Percentiles rank a stretch among this genome's conserved stretches.
Evolutionary conservation across 257 asterid genomes (phyloP).

Genomic region (Handroanthus guayacan): DNA sequence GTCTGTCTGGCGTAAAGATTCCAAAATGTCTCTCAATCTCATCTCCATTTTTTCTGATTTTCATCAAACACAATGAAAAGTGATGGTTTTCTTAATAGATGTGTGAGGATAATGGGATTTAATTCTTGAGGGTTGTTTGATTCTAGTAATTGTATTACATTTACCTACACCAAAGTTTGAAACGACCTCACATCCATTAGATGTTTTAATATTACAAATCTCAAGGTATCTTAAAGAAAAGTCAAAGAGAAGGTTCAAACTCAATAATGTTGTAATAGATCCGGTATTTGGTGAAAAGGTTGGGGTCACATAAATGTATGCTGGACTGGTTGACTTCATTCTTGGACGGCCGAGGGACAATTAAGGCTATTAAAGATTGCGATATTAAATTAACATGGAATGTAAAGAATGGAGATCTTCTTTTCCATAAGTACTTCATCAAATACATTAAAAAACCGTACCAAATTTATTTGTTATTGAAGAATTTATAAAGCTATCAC

Average conservation of each 20-base stretch:
- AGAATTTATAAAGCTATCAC: too few species aligned
- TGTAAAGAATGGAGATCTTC: background rate
- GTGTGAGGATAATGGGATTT: constrained; percentile 12
- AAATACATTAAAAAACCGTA: too few species aligned
- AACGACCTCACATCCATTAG: constrained; percentile 23
- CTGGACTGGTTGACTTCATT: constrained; percentile 34
- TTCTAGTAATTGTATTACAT: background rate
- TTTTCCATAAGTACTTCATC: too few species aligned
- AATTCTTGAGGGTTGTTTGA: background rate
- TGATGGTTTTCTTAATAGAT: constrained; percentile 3
- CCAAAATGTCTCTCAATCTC: too few species aligned
- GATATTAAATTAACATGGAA: background rate
- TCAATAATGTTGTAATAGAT: constrained; percentile 29
- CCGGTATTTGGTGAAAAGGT: constrained; percentile 39
- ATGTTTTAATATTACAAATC: constrained; percentile 29
- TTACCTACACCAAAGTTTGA: background rate
- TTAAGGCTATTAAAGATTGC: background rate
- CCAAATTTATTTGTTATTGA: background rate
- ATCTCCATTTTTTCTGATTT: too few species aligned
- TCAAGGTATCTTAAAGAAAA: constrained; percentile 39
- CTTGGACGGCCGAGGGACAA: constrained; percentile 27
- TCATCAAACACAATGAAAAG: background rate
- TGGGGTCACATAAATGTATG: constrained; percentile 34
- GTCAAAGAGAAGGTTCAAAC: constrained; percentile 45
- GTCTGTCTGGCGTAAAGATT: background rate